Evolutionary conservation across 768 basidiomycete species (phyloP).

Genomic region (Boletus sensibilis): DNA sequence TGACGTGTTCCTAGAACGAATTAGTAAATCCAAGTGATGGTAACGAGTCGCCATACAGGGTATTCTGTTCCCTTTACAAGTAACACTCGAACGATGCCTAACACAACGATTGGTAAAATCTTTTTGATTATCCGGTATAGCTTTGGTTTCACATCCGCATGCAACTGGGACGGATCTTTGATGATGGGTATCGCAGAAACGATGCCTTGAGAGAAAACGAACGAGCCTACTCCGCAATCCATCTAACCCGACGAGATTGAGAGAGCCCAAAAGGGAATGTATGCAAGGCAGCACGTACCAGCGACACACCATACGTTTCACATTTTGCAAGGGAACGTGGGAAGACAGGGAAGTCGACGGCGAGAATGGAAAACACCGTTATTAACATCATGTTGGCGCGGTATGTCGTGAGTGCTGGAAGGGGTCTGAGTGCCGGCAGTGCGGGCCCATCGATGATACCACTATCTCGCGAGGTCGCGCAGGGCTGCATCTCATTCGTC

Average conservation of each 20-base stretch:
- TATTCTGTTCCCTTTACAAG: slow-evolving; percentile 94
- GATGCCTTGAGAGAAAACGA: slow-evolving; percentile 94
- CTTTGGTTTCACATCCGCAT: slow-evolving; percentile 49
- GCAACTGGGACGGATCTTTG: slow-evolving; percentile 56
- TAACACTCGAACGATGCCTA: slow-evolving; percentile 76
- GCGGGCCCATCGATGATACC: not conserved
- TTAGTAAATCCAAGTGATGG: not conserved
- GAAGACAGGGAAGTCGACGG: slow-evolving; percentile 93
- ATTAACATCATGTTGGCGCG: slow-evolving; percentile 94
- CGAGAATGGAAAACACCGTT: slow-evolving; percentile 87
- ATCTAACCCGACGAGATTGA: slow-evolving; percentile 54
- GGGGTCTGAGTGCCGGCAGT: slow-evolving; percentile 32
- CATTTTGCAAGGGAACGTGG: slow-evolving; percentile 88
- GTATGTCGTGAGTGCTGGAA: slow-evolving; percentile 83
- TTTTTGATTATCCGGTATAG: slow-evolving; percentile 52
- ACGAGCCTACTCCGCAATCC: slow-evolving; percentile 97
- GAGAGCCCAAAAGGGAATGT: not conserved
- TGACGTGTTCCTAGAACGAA: slow-evolving; percentile 76
- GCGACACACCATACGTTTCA: slow-evolving; percentile 91
- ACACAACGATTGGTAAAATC: slow-evolving; percentile 59
- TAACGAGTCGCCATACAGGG: slow-evolving; percentile 58
- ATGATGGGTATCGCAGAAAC: slow-evolving; percentile 84
- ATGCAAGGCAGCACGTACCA: slow-evolving; percentile 52
- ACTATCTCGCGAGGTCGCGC: not conserved
- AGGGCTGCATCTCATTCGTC: slow-evolving; percentile 4